Percentiles rank a stretch among this genome's conserved stretches.
phyloP scores from a whole-genome alignment of 2,329 filamentous ascomycete species.

The Chrysoporthe cubensis region DNA sequence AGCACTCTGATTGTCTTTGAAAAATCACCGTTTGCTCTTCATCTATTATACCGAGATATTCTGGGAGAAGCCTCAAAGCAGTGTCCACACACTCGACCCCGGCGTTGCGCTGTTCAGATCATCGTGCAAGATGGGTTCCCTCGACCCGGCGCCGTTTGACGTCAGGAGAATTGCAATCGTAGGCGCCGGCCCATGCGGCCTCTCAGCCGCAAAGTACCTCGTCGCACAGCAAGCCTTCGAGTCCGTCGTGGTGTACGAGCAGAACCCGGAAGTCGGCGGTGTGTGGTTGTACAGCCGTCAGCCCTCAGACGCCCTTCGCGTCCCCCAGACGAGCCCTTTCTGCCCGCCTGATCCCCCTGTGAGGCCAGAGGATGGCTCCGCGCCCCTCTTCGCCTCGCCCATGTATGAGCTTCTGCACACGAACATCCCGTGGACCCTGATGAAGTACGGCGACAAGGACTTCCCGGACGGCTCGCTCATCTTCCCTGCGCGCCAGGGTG shows the following conservation, averaged over 20 bases:
- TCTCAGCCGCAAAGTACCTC: slow-evolving; percentile 81
- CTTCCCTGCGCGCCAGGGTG: slow-evolving; percentile 73
- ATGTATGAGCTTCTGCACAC: slow-evolving; percentile 84
- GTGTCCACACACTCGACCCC: not conserved
- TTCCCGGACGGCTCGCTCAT: slow-evolving; percentile 69
- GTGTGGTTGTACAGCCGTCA: slow-evolving; percentile 79
- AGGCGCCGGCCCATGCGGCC: slow-evolving; percentile 79
- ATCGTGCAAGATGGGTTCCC: slow-evolving; percentile 34
- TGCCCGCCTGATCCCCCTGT: slow-evolving; percentile 66
- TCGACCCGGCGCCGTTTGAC: slow-evolving; percentile 42
- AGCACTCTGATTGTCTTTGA: not conserved
- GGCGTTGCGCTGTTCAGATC: not conserved
- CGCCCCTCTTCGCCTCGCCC: slow-evolving; percentile 75
- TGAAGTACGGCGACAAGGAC: slow-evolving; percentile 74
- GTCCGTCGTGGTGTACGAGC: slow-evolving; percentile 79
- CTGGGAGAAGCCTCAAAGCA: not conserved
- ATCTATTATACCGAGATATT: not conserved
- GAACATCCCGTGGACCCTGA: slow-evolving; percentile 81
- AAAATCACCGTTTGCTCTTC: not conserved
- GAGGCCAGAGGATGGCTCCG: slow-evolving; percentile 42
- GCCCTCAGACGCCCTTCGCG: slow-evolving; percentile 49
- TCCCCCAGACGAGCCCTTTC: slow-evolving; percentile 73
- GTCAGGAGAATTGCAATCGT: slow-evolving; percentile 74
- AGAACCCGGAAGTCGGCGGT: slow-evolving; percentile 76
- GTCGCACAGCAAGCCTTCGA: slow-evolving; percentile 69